A percentile compares a stretch with the other conserved stretches of the same genome.
These are phyloP conservation scores for Penicillium hesseltinei DNA, from an alignment of 2,329 filamentous ascomycete genomes.

Conservation along the genomic window DNA sequence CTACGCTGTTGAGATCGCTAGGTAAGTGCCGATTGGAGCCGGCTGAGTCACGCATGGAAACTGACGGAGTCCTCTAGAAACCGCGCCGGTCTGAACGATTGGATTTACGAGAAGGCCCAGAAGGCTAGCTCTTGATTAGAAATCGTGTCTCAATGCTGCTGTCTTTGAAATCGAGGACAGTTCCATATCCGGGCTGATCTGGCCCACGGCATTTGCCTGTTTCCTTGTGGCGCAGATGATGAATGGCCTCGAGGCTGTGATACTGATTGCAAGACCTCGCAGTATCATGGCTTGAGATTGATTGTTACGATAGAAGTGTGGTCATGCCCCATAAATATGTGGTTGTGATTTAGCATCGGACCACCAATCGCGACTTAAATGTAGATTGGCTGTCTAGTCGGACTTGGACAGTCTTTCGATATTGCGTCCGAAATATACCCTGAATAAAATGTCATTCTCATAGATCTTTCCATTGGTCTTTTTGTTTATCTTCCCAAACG, in stretches of 20 bases:
- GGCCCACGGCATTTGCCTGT: slow-evolving; percentile 19
- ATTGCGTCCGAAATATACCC: slow-evolving; percentile 17
- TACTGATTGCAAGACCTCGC: not conserved
- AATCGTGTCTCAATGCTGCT: slow-evolving; percentile 2
- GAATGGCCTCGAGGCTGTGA: not conserved
- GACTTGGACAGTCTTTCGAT: not conserved
- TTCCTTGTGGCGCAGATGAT: slow-evolving; percentile 3
- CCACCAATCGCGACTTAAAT: slow-evolving; percentile 2
- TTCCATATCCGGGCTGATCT: slow-evolving; percentile 17
- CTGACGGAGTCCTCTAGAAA: slow-evolving; percentile 55
- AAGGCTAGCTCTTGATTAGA: slow-evolving; percentile 29
- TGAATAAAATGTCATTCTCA: slow-evolving; percentile 15
- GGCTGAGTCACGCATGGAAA: not conserved
- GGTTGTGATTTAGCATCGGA: slow-evolving; percentile 7
- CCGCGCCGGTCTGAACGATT: slow-evolving; percentile 86
- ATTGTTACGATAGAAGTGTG: not conserved
- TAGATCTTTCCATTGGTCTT: not conserved
- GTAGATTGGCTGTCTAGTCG: slow-evolving; percentile 1
- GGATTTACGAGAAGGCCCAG: slow-evolving; percentile 82
- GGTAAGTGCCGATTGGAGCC: slow-evolving; percentile 47
- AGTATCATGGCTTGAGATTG: not conserved
- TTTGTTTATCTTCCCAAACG: not conserved
- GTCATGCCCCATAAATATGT: slow-evolving; percentile 4
- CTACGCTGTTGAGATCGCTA: slow-evolving; percentile 73
- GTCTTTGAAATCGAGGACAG: slow-evolving; percentile 10